Evolutionary conservation across 2,329 filamentous ascomycete species (phyloP).

Genomic region (Cladosporium sp.): DNA sequence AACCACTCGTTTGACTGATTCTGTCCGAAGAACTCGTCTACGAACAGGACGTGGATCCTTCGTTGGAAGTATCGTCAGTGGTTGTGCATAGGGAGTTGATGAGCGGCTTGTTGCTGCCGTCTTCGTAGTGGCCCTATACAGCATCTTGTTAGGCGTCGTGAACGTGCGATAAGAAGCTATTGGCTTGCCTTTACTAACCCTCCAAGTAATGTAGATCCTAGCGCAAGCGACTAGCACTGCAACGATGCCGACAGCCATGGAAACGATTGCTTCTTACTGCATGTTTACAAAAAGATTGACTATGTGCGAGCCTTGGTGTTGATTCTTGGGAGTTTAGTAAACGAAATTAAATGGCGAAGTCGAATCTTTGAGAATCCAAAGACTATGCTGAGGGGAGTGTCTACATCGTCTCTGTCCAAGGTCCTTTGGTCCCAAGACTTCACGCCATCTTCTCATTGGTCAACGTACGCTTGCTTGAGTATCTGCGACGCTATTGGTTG

Average conservation of each 20-base stretch:
- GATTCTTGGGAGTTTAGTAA: no score
- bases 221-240: not conserved
- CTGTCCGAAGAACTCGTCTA: not conserved
- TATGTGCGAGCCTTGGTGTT: not conserved
- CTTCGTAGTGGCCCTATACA: not conserved
- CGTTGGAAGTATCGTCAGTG: not conserved
- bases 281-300: not conserved
- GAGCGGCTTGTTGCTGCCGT: not conserved
- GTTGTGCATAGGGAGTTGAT: not conserved
- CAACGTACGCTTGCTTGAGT: no score
- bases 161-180: not conserved
- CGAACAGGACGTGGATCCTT: not conserved
- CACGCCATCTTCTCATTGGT: no score
- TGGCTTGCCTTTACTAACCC: not conserved
- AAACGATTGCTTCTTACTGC: not conserved
- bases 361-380: no score
- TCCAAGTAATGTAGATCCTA: not conserved
- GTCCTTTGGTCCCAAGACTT: no score
- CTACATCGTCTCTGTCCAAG: no score
- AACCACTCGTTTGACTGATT: not conserved
- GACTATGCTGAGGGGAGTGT: no score
- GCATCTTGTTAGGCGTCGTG: not conserved
- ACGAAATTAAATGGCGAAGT: no score
- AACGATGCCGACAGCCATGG: not conserved
- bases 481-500: no score